Conservation (phyloP, 139 green algal species). For the Chlamydomonas sphaeroides region DNA sequence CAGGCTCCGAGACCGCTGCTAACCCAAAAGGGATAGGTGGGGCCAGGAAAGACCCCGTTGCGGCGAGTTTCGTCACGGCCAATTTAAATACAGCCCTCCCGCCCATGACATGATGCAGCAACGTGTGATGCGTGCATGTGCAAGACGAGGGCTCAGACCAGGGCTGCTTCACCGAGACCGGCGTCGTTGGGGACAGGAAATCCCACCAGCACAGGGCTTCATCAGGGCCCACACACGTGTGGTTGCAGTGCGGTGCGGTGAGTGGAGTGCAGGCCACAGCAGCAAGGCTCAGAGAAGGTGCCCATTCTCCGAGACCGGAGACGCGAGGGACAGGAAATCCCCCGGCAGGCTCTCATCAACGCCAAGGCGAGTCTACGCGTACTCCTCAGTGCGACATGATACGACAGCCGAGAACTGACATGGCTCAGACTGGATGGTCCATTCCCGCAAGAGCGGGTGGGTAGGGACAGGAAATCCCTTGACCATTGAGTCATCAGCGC, state of each 20-base stretch:
- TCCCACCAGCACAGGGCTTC: background rate
- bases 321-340: constrained; percentile 5
- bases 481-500: too few relatives aligned
- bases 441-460: too few relatives aligned
- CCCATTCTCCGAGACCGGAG: background rate
- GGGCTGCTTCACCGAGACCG: background rate
- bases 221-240: background rate
- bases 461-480: constrained; percentile 11
- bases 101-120: too few relatives aligned
- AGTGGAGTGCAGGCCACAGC: background rate
- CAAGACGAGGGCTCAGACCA: constrained; percentile 5
- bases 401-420: too few relatives aligned
- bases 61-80: background rate
- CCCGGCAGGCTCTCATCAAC: background rate
- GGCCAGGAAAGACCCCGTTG: background rate
- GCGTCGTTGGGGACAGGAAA: constrained; percentile 7
- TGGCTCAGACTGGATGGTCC: constrained; percentile 1
- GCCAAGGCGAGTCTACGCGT: background rate
- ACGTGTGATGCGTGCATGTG: background rate
- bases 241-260: background rate
- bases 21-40: background rate
- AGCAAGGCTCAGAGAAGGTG: background rate
- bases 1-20: background rate
- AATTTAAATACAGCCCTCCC: background rate
- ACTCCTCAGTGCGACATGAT: background rate